A percentile compares a stretch with the other conserved stretches of the same genome.
phyloP scores from a whole-genome alignment of 2,329 filamentous ascomycete species.

The Fusarium tanahbumbuense region DNA sequence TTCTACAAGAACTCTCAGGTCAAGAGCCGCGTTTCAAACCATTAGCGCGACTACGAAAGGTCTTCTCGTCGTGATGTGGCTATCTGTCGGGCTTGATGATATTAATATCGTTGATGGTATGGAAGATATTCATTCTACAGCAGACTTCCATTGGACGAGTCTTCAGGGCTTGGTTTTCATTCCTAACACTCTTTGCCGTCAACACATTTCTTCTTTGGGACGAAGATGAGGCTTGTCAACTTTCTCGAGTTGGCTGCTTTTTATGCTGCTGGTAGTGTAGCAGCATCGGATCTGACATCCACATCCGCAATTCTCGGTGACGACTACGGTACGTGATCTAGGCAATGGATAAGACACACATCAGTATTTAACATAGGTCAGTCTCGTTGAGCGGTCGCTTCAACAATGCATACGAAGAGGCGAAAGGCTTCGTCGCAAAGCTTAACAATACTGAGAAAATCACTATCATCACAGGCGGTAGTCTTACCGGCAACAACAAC shows the following conservation, averaged over 20 bases:
- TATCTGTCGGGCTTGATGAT: background rate
- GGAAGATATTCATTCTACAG: fast-evolving
- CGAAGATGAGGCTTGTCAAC: background rate
- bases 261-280: background rate
- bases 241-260: background rate
- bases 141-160: background rate
- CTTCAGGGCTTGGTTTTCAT: background rate
- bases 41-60: background rate
- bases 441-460: background rate
- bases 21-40: background rate
- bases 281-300: background rate
- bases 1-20: background rate
- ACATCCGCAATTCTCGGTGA: background rate
- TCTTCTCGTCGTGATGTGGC: background rate
- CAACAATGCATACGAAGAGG: background rate
- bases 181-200: background rate
- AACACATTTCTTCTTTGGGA: background rate
- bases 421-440: background rate
- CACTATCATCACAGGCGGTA: background rate
- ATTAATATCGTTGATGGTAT: background rate
- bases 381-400: background rate
- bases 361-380: background rate
- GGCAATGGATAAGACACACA: too few relatives aligned
- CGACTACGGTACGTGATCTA: background rate
- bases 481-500: background rate